Conservation (phyloP, 129 eudicot genomes). For the Pittosporum tobira region DNA sequence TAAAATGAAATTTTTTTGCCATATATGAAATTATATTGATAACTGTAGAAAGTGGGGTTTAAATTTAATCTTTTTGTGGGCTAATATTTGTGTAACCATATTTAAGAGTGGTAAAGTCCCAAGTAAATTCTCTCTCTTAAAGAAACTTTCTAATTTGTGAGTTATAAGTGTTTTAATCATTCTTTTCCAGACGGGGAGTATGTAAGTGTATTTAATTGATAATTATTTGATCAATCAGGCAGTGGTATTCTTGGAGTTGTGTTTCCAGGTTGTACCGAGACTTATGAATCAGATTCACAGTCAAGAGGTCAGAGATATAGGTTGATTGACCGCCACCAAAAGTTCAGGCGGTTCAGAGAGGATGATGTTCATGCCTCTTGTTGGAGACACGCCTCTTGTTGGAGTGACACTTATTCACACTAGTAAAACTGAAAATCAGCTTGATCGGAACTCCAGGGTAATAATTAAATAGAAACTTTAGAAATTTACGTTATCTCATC, state of each 20-base stretch:
- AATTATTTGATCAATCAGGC: conserved; percentile 21
- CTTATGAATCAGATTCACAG: conserved; percentile 29
- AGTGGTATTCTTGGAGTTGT: conserved; percentile 45
- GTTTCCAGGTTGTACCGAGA: conserved; percentile 62
- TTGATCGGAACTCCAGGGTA: conserved; percentile 4
- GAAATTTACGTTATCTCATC: too few relatives aligned
- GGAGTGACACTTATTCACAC: not conserved
- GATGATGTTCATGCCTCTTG: conserved; percentile 50
- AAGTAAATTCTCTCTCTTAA: too few relatives aligned
- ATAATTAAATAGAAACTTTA: too few relatives aligned
- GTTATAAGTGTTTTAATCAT: not conserved
- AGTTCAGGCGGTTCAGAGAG: conserved; percentile 29
- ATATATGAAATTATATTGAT: too few relatives aligned
- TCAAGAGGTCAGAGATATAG: conserved; percentile 6
- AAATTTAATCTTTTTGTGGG: too few relatives aligned
- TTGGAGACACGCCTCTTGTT: not conserved
- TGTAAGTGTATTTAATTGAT: not conserved
- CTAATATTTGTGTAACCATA: too few relatives aligned
- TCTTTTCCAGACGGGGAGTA: too few relatives aligned
- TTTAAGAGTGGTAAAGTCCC: too few relatives aligned
- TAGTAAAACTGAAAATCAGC: not conserved
- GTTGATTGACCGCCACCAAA: conserved; percentile 49
- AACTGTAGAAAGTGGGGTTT: too few relatives aligned
- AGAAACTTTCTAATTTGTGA: not conserved
- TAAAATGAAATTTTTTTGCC: too few relatives aligned